These are phyloP conservation scores for Suhomyces panamericanus DNA, from an alignment of 1,139 yeast genomes.

Conservation along the genomic window DNA sequence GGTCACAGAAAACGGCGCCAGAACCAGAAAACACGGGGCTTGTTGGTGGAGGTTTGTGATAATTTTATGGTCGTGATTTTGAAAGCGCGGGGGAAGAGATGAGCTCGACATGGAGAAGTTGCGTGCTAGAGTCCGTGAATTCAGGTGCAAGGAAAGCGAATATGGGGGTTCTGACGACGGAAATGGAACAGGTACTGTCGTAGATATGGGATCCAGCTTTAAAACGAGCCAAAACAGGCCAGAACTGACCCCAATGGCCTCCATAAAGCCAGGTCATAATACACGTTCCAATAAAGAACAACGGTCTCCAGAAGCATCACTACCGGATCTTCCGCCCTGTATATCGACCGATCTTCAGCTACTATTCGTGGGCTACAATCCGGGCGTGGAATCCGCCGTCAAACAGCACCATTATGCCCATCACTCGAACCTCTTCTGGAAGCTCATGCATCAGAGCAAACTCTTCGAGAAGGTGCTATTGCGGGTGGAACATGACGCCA, in stretches of 20 bases:
- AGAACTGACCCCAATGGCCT: background rate
- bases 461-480: slow-evolving; percentile 32
- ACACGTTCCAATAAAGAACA: background rate
- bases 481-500: slow-evolving; percentile 1
- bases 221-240: background rate
- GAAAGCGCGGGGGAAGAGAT: slow-evolving; percentile 4
- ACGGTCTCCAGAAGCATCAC: background rate
- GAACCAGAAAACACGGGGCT: too few relatives aligned
- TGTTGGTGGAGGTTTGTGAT: background rate
- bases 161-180: background rate
- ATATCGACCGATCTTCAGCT: slow-evolving; percentile 35
- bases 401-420: slow-evolving; percentile 78
- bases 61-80: too few relatives aligned
- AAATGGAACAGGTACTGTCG: background rate
- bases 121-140: background rate
- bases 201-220: background rate
- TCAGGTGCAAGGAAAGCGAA: background rate
- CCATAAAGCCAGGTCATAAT: too few relatives aligned
- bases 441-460: slow-evolving; percentile 54
- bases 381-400: slow-evolving; percentile 64
- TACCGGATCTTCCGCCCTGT: slow-evolving; percentile 37
- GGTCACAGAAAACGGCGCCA: too few relatives aligned
- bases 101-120: slow-evolving; percentile 1
- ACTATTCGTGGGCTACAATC: slow-evolving; percentile 73
- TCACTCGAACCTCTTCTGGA: slow-evolving; percentile 70